phyloP scores from a whole-genome alignment of 305 asterid species.

The Rubia tinctorum region DNA sequence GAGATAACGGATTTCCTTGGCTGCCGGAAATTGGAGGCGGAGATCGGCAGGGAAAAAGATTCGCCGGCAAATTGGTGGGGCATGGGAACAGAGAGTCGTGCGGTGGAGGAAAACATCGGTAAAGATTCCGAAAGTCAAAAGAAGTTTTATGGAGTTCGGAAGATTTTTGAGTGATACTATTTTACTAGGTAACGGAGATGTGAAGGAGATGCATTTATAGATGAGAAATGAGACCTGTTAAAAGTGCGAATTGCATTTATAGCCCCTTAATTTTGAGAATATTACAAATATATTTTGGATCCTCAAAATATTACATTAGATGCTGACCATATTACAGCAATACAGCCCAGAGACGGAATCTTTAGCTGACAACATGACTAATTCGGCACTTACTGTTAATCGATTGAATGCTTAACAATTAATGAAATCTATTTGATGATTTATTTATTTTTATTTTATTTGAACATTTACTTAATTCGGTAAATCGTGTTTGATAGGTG shows the following conservation, averaged over 20 bases:
- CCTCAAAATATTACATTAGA: background rate
- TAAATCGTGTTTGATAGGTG: too few relatives aligned
- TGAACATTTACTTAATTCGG: too few relatives aligned
- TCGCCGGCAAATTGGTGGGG: slow-evolving; percentile 24
- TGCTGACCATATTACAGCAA: background rate
- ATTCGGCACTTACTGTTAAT: too few relatives aligned
- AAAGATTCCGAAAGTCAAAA: background rate
- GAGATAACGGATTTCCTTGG: slow-evolving; percentile 13
- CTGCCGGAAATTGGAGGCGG: slow-evolving; percentile 25
- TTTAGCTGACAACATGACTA: too few relatives aligned
- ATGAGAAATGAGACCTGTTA: background rate
- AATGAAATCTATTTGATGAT: too few relatives aligned
- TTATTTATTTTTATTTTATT: too few relatives aligned
- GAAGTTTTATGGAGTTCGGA: background rate
- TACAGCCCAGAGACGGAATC: background rate
- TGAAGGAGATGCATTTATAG: slow-evolving; percentile 7
- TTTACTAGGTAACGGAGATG: background rate
- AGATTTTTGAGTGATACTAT: background rate
- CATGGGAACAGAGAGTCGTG: slow-evolving; percentile 7
- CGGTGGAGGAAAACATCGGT: slow-evolving; percentile 18
- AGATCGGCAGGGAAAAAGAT: slow-evolving; percentile 3
- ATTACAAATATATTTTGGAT: background rate
- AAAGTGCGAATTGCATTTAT: background rate
- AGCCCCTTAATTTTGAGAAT: background rate
- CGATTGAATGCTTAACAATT: too few relatives aligned